Base-by-base conservation (phyloP, 176 grass and related monocot genomes). In the Phyllostachys edulis region DNA sequence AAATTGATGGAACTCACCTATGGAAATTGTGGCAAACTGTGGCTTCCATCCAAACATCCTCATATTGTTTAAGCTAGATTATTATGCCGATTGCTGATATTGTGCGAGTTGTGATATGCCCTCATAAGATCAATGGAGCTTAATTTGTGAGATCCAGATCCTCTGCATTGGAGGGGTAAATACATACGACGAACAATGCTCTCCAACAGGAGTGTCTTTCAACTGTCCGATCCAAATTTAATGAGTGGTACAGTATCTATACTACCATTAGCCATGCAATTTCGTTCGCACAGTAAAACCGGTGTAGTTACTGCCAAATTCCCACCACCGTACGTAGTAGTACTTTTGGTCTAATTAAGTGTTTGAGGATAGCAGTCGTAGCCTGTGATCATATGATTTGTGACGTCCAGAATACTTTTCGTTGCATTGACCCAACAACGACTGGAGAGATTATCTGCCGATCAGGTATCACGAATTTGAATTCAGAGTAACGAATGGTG, bases 371-470 rank as follows among this genome's bases (percentile, higher is more conserved):
- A 44, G 21, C 45, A 56, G 55, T 56, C 68, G 11, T 26, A 73
- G 17, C 71, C 47, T 63, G 55, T 32, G 52, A 56, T 67, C 57
- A 5, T 9, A 10, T 21, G 68, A 40, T 54, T 21, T 64, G 23
- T 74, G 59, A 67, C 49, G 13, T 55, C 68, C 32, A 80, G 77
- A 80, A 80, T 66, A 75, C 46, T 80, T 37, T 81, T 87, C 77
- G 20, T 74, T 44, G 51, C 24, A 15, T 23, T 67, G 69, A 73
- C 37, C 37, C 24, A 1, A 67, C 36, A 66, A 9, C 13, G 76
- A 68, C 41, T 12, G 18, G 9, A 20, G 50, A 61, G 70, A 85
- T 85, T 85, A 62, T 36, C 32, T 62, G 54, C 7, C 37, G 77
- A 70, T 39, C 18, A 76, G 69, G 77, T 42, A 76, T 26, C 15